phyloP scores from a whole-genome alignment of 2,329 filamentous ascomycete genomes.

The Fusarium sp. region DNA sequence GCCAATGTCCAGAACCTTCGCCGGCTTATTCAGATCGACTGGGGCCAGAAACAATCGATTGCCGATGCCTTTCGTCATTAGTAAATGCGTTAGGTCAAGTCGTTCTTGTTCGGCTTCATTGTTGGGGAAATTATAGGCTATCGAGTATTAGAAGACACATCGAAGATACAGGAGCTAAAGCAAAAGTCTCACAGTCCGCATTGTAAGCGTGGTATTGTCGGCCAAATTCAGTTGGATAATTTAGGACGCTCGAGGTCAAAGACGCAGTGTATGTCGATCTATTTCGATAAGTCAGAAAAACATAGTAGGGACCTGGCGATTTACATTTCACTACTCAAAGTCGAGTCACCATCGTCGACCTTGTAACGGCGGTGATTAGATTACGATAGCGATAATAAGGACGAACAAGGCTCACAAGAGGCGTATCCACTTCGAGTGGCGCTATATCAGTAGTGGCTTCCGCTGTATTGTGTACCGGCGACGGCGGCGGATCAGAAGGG shows the following conservation, averaged over 20 bases:
- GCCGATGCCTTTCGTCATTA: conserved; percentile 46
- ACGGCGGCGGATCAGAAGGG: too few species aligned
- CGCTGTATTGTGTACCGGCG: too few species aligned
- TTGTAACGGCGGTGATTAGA: too few species aligned
- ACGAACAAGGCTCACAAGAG: too few species aligned
- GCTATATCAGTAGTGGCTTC: too few species aligned
- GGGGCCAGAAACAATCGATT: conserved; percentile 48
- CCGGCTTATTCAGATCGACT: conserved; percentile 45
- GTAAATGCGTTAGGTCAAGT: conserved; percentile 55
- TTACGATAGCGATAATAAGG: too few species aligned
- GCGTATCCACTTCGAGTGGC: too few species aligned
- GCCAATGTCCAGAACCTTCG: conserved; percentile 59
- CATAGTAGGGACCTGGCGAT: too few species aligned
- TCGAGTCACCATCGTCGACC: too few species aligned
- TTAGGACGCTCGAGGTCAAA: conserved; percentile 47
- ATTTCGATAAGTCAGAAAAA: too few species aligned
- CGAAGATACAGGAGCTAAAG: too few species aligned
- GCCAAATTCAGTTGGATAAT: conserved; percentile 51
- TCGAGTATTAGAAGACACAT: background rate
- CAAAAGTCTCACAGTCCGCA: conserved; percentile 39
- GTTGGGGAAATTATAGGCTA: conserved; percentile 18
- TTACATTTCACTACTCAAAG: too few species aligned
- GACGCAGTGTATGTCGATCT: conserved; percentile 43
- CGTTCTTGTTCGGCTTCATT: conserved; percentile 52
- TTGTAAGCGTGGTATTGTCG: conserved; percentile 53